phyloP scores from a whole-genome alignment of 2,329 filamentous ascomycete genomes.

The Achaetomium macrosporum region DNA sequence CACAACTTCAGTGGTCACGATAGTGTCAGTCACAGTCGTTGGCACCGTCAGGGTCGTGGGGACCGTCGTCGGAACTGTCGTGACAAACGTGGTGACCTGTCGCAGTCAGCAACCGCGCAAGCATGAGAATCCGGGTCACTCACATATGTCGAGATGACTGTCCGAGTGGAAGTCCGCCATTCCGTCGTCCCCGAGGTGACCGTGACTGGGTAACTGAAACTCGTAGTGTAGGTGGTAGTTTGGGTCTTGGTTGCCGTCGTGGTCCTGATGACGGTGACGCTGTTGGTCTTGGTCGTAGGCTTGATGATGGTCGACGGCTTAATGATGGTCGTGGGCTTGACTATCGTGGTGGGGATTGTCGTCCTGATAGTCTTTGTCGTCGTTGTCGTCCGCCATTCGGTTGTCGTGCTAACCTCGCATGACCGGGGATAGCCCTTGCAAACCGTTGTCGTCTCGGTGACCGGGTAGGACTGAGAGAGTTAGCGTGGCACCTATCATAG shows the following conservation, averaged over 20 bases:
- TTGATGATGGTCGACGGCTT: constrained; percentile 1
- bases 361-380: constrained; percentile 2
- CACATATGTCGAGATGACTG: constrained; percentile 4
- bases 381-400: constrained; percentile 17
- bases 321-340: constrained; percentile 1
- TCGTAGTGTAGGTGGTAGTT: constrained; percentile 9
- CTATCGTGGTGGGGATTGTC: constrained; percentile 9
- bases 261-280: constrained; percentile 2
- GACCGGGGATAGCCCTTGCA: constrained; percentile 15
- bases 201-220: constrained; percentile 8
- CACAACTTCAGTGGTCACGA: constrained; percentile 15
- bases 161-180: constrained; percentile 3
- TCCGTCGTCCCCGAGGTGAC: constrained; percentile 3
- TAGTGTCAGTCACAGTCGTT: constrained; percentile 11
- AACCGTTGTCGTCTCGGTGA: constrained; percentile 17
- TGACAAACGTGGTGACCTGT: constrained; percentile 7
- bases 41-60: constrained; percentile 7
- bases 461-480: constrained; percentile 18
- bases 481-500: neutral
- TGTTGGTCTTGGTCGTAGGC: constrained; percentile 1
- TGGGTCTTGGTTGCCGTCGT: constrained; percentile 3
- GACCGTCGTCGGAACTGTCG: constrained; percentile 10
- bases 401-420: constrained; percentile 21
- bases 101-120: neutral
- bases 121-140: neutral